Conservation (phyloP, 75 land plant species). For the Cupressus sempervirens region DNA sequence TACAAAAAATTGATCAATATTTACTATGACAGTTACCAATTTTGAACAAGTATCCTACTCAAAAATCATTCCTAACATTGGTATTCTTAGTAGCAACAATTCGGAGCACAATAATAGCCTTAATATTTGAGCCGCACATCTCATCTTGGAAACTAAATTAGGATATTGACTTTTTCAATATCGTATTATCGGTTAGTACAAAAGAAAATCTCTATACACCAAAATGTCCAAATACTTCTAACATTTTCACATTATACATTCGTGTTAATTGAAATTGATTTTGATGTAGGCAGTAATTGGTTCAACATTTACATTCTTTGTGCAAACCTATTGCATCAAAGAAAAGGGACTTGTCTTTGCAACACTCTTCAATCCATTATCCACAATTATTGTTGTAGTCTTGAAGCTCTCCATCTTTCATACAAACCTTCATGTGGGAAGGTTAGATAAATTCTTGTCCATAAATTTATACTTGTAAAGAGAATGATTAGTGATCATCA, state of each 20-base stretch:
- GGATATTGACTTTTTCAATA: slow-evolving; percentile 12
- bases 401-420: slow-evolving; percentile 6
- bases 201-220: not conserved
- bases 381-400: slow-evolving; percentile 8
- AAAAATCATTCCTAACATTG: slow-evolving; percentile 10
- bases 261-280: not conserved
- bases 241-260: not conserved
- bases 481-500: too few species aligned
- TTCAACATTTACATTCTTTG: slow-evolving; percentile 10
- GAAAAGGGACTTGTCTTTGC: slow-evolving; percentile 14
- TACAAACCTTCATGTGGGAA: slow-evolving; percentile 7
- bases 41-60: slow-evolving; percentile 13
- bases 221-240: not conserved
- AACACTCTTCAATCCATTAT: slow-evolving; percentile 1
- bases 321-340: not conserved
- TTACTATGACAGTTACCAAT: slow-evolving; percentile 4
- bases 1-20: too few species aligned
- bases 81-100: not conserved
- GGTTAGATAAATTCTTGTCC: slow-evolving; percentile 1
- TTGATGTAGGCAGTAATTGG: slow-evolving; percentile 5
- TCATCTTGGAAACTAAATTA: slow-evolving; percentile 13
- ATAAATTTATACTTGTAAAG: not conserved
- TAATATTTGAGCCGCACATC: not conserved
- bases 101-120: not conserved
- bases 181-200: slow-evolving; percentile 7